Base-by-base conservation (phyloP, 2,329 filamentous ascomycete genomes). In the Sarocladium strictum region DNA sequence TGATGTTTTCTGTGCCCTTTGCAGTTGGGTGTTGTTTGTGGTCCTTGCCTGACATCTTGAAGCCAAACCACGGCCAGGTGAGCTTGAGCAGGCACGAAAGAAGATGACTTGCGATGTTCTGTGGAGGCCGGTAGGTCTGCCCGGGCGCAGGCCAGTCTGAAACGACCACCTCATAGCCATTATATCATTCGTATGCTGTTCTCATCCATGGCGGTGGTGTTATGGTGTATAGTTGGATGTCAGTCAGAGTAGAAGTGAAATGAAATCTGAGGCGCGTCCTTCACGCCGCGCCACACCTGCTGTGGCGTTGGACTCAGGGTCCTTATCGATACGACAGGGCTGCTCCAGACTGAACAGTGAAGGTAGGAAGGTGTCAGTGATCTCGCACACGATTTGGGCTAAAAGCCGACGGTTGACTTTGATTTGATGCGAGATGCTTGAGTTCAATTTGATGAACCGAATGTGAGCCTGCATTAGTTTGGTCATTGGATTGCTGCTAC, bases 251-350 rank as follows among this genome's bases (percentile, higher is more conserved):
- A 5, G 10, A 14, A 10, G 17, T 7, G n/a, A 21, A 21, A 33
- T 23, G 27, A 51, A 51, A 51, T 19, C 12, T 15, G 47, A 51
- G 47, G 47, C 47, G 47, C 27, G 47, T 26, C 24, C 43, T 23
- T 12, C 15, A 43, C 21, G 21, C 29, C 27, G 47, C 47, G 47
- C 47, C 47, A 51, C 47, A 51, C 3, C 21, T 51, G n/a, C n/a
- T n/a, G 47, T 35, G 47, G 47, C 47, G 47, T 29, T 12, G 27
- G 32, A 19, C 17, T 19, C 26, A 51, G 27, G n/a, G 24, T 51
- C 27, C 24, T 35, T 51, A 51, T 51, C 47, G 47, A 51, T 51
- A 51, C 15, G 14, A 23, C 23, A 33, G n/a, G 47, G 23, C 47
- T 51, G n/a, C n/a, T n/a, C n/a, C 27, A 27, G 24, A 15, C 26